Evolutionary conservation across 441 rosid species (phyloP).

Genomic region (Gossypium gossypioides): DNA sequence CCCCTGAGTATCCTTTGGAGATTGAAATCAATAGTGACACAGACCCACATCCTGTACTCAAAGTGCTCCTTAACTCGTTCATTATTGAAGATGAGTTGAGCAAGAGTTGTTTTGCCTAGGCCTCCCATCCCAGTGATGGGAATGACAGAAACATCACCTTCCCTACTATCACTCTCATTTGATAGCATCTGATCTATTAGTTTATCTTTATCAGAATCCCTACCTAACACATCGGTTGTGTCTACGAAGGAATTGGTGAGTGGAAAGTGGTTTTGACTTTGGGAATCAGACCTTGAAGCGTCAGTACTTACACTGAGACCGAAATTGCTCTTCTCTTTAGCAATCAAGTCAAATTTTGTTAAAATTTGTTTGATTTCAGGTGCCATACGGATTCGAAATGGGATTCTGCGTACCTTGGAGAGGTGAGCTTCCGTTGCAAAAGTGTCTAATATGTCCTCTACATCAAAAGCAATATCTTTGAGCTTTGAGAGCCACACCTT

Average conservation of each 20-base stretch:
- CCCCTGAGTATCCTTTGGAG: neutral
- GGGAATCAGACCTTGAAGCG: neutral
- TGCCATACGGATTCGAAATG: neutral
- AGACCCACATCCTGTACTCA: constrained; percentile 4
- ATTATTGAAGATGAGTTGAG: constrained; percentile 6
- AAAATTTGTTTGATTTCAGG: neutral
- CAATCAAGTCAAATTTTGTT: neutral
- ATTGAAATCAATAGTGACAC: neutral
- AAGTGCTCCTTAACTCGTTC: neutral
- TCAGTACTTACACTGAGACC: neutral
- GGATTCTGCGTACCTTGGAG: neutral
- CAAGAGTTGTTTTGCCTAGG: constrained; percentile 2
- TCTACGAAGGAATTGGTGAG: neutral
- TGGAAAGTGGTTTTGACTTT: neutral
- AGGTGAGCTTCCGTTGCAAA: neutral
- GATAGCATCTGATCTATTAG: neutral
- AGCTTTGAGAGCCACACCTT: constrained; percentile 19
- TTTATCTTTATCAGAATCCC: neutral
- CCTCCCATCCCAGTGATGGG: constrained; percentile 5
- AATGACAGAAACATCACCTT: neutral
- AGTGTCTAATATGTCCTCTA: constrained; percentile 23
- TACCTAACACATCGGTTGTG: neutral
- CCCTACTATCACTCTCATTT: neutral
- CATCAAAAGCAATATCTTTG: constrained; percentile 20
- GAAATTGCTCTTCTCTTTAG: neutral